A percentile compares a stretch with the other conserved stretches of the same genome.
phyloP scores from a whole-genome alignment of 208 protist genomes.

The Trypanosomatidae sp. region DNA sequence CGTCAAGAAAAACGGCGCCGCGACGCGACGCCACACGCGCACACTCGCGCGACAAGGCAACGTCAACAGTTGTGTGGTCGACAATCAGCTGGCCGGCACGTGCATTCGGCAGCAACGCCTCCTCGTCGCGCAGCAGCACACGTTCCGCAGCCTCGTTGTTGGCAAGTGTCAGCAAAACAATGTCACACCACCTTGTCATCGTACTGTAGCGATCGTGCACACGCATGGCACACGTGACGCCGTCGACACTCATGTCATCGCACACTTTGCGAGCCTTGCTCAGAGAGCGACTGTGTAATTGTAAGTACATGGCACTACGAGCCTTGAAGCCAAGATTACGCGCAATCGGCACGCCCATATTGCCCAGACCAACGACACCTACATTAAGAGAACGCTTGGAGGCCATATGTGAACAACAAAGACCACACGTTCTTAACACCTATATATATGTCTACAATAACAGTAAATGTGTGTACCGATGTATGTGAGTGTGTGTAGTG shows the following conservation, averaged over 20 bases:
- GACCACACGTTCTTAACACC: neutral
- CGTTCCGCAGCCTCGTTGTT: constrained; percentile 24
- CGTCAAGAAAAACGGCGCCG: constrained; percentile 74
- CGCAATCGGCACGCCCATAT: constrained; percentile 77
- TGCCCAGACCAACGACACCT: constrained; percentile 73
- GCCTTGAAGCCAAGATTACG: constrained; percentile 83
- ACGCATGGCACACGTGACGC: constrained; percentile 74
- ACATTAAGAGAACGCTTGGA: constrained; percentile 80
- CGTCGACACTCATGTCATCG: constrained; percentile 69
- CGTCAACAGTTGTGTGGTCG: constrained; percentile 81
- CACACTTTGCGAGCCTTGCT: constrained; percentile 49
- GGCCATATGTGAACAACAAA: constrained; percentile 1
- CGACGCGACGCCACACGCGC: constrained; percentile 35
- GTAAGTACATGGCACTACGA: constrained; percentile 73
- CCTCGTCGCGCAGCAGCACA: constrained; percentile 44
- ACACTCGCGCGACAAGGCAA: constrained; percentile 53
- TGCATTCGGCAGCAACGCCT: constrained; percentile 54
- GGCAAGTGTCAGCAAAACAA: constrained; percentile 50
- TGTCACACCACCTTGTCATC: constrained; percentile 83
- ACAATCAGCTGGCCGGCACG: constrained; percentile 78
- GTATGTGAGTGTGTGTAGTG: neutral
- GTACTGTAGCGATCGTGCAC: constrained; percentile 69
- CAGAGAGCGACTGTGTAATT: constrained; percentile 63
- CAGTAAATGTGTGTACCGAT: neutral
- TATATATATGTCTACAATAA: neutral